phyloP scores from a whole-genome alignment of 176 grass and related monocot genomes.

The Alloteropsis semialata region DNA sequence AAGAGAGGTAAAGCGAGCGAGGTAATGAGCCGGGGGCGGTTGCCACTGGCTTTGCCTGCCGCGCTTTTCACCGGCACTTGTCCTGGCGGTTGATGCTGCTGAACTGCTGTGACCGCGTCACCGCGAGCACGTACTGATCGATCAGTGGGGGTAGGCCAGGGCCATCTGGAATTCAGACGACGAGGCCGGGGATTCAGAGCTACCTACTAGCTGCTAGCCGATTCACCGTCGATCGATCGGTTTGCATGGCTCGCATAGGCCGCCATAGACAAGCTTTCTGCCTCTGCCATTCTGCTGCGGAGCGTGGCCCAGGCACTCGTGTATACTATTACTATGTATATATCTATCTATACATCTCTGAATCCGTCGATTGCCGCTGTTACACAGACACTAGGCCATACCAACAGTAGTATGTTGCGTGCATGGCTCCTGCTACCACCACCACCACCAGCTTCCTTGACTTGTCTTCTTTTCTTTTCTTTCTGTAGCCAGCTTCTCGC shows the following conservation, averaged over 20 bases:
- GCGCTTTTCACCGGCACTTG: slow-evolving; percentile 29
- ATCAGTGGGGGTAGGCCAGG: background rate
- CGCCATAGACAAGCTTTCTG: slow-evolving; percentile 20
- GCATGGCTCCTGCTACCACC: background rate
- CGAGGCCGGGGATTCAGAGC: background rate
- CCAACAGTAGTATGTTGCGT: background rate
- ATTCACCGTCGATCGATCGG: background rate
- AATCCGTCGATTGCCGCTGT: background rate
- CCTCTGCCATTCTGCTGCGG: background rate
- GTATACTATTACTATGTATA: background rate
- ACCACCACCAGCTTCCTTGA: background rate
- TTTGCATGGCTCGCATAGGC: background rate
- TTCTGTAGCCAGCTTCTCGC: background rate
- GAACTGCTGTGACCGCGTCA: too few species aligned
- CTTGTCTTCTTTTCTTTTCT: background rate
- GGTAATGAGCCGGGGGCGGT: background rate
- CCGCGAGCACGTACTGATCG: background rate
- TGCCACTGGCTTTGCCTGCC: slow-evolving; percentile 12
- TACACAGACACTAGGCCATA: background rate
- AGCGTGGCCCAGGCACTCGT: background rate
- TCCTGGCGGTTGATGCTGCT: slow-evolving; percentile 12
- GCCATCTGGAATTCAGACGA: too few species aligned
- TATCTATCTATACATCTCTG: background rate
- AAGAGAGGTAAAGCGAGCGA: background rate
- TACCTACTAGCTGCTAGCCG: background rate